Evolutionary conservation across 768 basidiomycete genomes (phyloP), one percentile per base, ranked within the genome.

Genomic region (Neoboletus magnificus): DNA sequence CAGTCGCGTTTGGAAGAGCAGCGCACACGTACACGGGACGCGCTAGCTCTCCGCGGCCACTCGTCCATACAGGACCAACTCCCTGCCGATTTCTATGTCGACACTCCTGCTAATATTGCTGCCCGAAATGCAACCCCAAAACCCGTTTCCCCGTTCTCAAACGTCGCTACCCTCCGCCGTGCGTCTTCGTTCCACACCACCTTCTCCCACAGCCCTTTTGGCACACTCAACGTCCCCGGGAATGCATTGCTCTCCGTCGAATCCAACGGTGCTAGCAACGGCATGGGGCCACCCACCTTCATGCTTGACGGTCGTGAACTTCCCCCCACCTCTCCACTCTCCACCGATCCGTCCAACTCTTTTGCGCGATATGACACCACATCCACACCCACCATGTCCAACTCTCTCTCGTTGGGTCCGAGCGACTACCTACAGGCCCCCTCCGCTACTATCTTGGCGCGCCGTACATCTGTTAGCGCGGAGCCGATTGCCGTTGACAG

Each of bases 401-500:
- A 54, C 66, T 73, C 59, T 52, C 71, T 56, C 70, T 72, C 67
- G 61, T 62, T 61, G 63, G 77, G 76, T 55, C 75, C 79, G 20
- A 81, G 79, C 20, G 86, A 90, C 66, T 88, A 82, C 62, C 78
- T 92, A n/a, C 83, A 85, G 41, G 81, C 87, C 0, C 86, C 87
- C 22, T 82, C 81, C 6, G 81, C 87, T 71, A 89, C 85, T 64
- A 91, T 85, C 67, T 82, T 98, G 68, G 92, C 92, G 30, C 85
- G 97, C 36, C 86, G 97, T 41, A 90, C 91, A 3, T 98, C 95
- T 36, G 93, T 99, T 55, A 93, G 91, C 52, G 97, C 97, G 5
- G 97, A 99, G 71, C 93, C 94, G 4, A 93, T 98, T 67, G 83
- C 84, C n/a, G 83, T 97, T 51, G 82, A 90, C 69, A 82, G 83